These are phyloP conservation scores for Boletus barrowsii DNA, from an alignment of 768 basidiomycete genomes.

Conservation along the genomic window DNA sequence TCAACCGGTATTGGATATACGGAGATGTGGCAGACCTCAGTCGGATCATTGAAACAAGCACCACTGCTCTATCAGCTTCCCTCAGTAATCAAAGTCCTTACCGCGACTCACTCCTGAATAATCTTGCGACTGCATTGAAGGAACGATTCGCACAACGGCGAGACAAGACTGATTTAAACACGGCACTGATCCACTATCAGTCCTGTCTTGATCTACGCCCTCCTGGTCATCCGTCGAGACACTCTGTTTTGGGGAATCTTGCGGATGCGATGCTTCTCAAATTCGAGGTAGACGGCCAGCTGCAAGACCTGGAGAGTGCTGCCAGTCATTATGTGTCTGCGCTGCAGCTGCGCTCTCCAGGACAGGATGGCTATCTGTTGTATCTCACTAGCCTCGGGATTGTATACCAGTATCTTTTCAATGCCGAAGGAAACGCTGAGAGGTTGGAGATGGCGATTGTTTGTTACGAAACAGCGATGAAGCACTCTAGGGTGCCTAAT, in stretches of 20 bases:
- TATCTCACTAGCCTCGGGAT: conserved; percentile 14
- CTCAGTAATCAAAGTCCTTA: conserved; percentile 1
- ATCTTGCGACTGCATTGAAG: conserved; percentile 14
- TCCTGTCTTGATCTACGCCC: conserved; percentile 22
- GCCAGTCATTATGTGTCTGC: conserved; percentile 9
- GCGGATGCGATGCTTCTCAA: conserved; percentile 18
- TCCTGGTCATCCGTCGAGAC: conserved; percentile 16
- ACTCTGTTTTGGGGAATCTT: conserved; percentile 15
- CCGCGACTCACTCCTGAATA: conserved; percentile 23
- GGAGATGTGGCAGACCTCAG: conserved; percentile 22
- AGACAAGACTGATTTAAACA: conserved; percentile 16
- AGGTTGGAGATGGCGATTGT: conserved; percentile 22
- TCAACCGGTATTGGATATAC: conserved; percentile 13
- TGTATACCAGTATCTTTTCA: conserved; percentile 2
- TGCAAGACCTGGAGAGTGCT: conserved; percentile 25
- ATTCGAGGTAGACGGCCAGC: conserved; percentile 23
- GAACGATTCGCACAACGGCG: conserved; percentile 17
- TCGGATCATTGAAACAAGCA: conserved; percentile 12
- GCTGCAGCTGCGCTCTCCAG: conserved; percentile 15
- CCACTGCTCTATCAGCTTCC: conserved; percentile 6
- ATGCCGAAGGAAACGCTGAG: conserved; percentile 9
- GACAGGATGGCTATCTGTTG: conserved; percentile 7
- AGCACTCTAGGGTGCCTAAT: conserved; percentile 12
- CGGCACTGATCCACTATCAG: conserved; percentile 12
- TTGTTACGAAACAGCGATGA: conserved; percentile 14